phyloP scores from a whole-genome alignment of 2,329 filamentous ascomycete species.

The Diplodia mutila region DNA sequence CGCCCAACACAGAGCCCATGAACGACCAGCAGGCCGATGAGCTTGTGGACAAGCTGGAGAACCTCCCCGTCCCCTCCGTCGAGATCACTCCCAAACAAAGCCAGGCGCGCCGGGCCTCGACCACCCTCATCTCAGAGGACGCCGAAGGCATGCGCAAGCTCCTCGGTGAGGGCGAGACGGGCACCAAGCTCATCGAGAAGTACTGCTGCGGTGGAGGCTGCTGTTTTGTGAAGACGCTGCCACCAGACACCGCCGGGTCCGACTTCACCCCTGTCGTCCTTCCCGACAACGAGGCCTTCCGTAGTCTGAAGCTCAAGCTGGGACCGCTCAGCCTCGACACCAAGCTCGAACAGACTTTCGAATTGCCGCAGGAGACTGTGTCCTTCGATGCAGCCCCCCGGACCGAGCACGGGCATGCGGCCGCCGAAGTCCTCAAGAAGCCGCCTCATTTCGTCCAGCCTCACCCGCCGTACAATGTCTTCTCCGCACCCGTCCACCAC shows the following conservation, averaged over 20 bases:
- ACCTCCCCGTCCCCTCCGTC: slow-evolving; percentile 41
- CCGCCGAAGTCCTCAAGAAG: slow-evolving; percentile 57
- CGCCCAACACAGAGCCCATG: slow-evolving; percentile 48
- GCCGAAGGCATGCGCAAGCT: slow-evolving; percentile 62
- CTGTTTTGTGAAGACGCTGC: slow-evolving; percentile 62
- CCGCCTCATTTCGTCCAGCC: slow-evolving; percentile 91
- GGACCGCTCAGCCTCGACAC: slow-evolving; percentile 72
- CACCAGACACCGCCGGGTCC: slow-evolving; percentile 50
- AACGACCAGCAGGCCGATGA: slow-evolving; percentile 49
- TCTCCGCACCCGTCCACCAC: slow-evolving; percentile 82
- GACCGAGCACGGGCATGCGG: slow-evolving; percentile 47
- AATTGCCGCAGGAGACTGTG: slow-evolving; percentile 75
- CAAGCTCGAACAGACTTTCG: slow-evolving; percentile 69
- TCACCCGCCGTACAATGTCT: slow-evolving; percentile 90
- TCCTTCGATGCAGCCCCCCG: slow-evolving; percentile 65
- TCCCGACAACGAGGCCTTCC: slow-evolving; percentile 85
- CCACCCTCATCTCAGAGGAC: slow-evolving; percentile 64
- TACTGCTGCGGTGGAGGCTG: slow-evolving; percentile 69
- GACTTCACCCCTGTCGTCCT: slow-evolving; percentile 53
- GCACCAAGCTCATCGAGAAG: slow-evolving; percentile 64
- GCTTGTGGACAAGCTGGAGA: slow-evolving; percentile 46
- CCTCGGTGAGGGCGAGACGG: slow-evolving; percentile 58
- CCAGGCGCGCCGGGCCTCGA: slow-evolving; percentile 65
- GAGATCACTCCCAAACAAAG: slow-evolving; percentile 42
- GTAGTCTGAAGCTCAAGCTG: slow-evolving; percentile 76